These are phyloP conservation scores for Aspergillus sp. DNA, from an alignment of 2,329 filamentous ascomycete genomes.

Conservation along the genomic window DNA sequence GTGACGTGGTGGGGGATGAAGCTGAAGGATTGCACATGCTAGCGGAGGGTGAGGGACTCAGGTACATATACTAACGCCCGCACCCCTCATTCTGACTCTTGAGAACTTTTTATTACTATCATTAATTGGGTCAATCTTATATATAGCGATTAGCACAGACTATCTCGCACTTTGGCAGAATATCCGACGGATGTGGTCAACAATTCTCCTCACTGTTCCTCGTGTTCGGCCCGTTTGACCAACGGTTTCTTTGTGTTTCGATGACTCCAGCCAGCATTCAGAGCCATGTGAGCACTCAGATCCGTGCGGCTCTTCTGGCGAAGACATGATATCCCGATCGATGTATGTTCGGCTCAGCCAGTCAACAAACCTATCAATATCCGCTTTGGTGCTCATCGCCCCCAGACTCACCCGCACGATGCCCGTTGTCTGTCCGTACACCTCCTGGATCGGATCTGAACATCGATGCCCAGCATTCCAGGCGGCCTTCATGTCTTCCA, in stretches of 20 bases:
- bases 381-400: conserved; percentile 20
- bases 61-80: background rate
- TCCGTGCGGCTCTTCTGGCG: background rate
- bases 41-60: background rate
- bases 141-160: background rate
- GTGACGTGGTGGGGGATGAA: background rate
- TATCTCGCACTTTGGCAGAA: background rate
- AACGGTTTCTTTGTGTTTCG: background rate
- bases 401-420: conserved; percentile 21
- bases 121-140: background rate
- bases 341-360: conserved; percentile 15
- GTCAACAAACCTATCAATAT: conserved; percentile 15
- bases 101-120: background rate
- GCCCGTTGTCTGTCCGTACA: conserved; percentile 16
- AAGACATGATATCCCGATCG: background rate
- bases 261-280: background rate
- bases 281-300: background rate
- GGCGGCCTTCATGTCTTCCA: conserved; percentile 16
- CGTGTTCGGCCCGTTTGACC: background rate
- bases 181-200: background rate
- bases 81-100: background rate
- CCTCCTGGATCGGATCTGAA: conserved; percentile 16
- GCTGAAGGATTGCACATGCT: background rate
- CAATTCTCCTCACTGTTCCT: background rate
- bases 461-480: conserved; percentile 21